These are phyloP conservation scores for Annulohypoxylon truncatum DNA, from an alignment of 2,329 filamentous ascomycete species.

Conservation along the genomic window DNA sequence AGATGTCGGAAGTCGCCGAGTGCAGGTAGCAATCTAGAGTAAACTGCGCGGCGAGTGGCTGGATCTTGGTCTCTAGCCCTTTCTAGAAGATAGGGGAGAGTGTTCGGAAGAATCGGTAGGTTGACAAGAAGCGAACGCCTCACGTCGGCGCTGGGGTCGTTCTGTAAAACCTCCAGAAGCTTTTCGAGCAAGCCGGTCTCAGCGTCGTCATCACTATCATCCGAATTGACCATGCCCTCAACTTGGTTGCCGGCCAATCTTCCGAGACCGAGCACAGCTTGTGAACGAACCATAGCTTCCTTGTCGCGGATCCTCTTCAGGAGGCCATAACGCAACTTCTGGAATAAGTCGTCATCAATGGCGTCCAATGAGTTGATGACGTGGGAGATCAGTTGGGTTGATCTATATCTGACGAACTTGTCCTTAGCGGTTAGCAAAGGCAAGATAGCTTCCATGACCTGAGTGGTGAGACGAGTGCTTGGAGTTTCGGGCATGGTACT, in stretches of 20 bases:
- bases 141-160: conserved; percentile 94
- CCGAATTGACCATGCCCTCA: conserved; percentile 75
- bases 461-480: conserved; percentile 79
- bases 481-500: conserved; percentile 84
- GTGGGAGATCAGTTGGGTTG: conserved; percentile 89
- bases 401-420: conserved; percentile 89
- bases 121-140: conserved; percentile 89
- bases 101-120: conserved; percentile 84
- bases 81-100: conserved; percentile 88
- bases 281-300: conserved; percentile 89
- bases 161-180: conserved; percentile 87
- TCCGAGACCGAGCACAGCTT: conserved; percentile 91
- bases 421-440: conserved; percentile 88
- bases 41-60: conserved; percentile 84
- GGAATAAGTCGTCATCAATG: conserved; percentile 92
- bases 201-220: conserved; percentile 76
- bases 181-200: conserved; percentile 81
- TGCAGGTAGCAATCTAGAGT: conserved; percentile 85
- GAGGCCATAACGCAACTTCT: conserved; percentile 80
- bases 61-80: conserved; percentile 90
- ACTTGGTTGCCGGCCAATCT: conserved; percentile 82
- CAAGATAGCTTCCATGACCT: conserved; percentile 78
- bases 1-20: conserved; percentile 95
- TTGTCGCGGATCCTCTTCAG: conserved; percentile 92
- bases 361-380: conserved; percentile 92